Evolutionary conservation across 2,329 filamentous ascomycete species (phyloP).

Genomic region (Akanthomyces lecanii): DNA sequence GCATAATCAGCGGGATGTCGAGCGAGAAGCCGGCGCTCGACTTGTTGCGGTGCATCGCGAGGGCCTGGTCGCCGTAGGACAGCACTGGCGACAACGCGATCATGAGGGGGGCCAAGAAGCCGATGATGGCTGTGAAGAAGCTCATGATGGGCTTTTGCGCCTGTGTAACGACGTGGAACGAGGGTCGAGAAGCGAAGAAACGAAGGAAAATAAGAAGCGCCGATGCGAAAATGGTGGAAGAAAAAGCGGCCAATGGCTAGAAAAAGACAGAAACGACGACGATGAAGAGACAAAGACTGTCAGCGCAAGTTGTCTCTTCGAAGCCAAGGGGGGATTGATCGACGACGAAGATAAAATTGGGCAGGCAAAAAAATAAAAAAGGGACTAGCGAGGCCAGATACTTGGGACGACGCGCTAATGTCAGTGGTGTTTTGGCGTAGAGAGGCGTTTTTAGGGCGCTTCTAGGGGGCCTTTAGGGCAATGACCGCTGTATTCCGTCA

Average conservation of each 20-base stretch:
- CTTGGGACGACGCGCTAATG: background rate
- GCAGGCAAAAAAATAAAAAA: background rate
- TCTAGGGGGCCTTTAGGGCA: background rate
- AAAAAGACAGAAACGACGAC: background rate
- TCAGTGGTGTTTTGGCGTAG: background rate
- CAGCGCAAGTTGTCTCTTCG: slow-evolving; percentile 2
- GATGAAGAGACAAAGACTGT: background rate
- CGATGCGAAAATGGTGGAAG: background rate
- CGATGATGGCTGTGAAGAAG: slow-evolving; percentile 47
- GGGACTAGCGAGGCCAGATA: background rate
- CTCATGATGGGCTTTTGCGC: slow-evolving; percentile 22
- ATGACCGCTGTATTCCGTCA: background rate
- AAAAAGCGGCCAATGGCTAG: background rate
- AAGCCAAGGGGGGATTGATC: slow-evolving; percentile 7
- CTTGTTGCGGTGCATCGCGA: slow-evolving; percentile 60
- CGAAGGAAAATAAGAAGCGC: background rate
- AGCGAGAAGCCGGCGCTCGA: slow-evolving; percentile 66
- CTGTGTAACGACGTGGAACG: background rate
- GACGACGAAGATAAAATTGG: slow-evolving; percentile 9
- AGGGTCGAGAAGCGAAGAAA: background rate
- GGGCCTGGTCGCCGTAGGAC: slow-evolving; percentile 62
- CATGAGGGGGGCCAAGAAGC: slow-evolving; percentile 58
- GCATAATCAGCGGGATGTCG: slow-evolving; percentile 69
- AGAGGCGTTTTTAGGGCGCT: background rate
- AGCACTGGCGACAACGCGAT: slow-evolving; percentile 60